Evolutionary conservation across 2,329 filamentous ascomycete genomes (phyloP).

Genomic region (Pseudofabraea citricarpa): DNA sequence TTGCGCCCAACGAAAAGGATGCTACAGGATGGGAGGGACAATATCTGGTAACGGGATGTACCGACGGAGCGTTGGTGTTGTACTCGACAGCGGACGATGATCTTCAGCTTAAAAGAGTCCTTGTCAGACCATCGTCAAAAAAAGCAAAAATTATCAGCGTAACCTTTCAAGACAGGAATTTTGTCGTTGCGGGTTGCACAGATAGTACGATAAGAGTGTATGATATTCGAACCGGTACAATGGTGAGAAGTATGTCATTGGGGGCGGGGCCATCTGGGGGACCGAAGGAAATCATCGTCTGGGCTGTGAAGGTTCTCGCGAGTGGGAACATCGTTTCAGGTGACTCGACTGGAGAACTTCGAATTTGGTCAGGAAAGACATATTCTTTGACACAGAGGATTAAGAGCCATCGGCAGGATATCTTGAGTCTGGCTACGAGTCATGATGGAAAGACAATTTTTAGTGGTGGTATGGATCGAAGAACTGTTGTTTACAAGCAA

Average conservation of each 20-base stretch:
- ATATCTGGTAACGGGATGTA: constrained; percentile 82
- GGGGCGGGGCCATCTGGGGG: constrained; percentile 74
- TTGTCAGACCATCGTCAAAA: constrained; percentile 74
- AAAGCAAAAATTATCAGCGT: constrained; percentile 88
- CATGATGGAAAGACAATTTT: constrained; percentile 76
- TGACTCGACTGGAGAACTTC: constrained; percentile 89
- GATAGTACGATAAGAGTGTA: constrained; percentile 92
- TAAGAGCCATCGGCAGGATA: constrained; percentile 82
- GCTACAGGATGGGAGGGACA: constrained; percentile 29
- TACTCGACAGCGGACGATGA: constrained; percentile 83
- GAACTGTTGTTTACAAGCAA: constrained; percentile 77
- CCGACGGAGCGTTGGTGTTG: constrained; percentile 82
- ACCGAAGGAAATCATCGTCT: constrained; percentile 82
- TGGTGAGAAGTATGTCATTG: constrained; percentile 78
- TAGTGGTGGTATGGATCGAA: constrained; percentile 87
- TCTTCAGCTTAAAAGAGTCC: constrained; percentile 70
- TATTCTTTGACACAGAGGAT: constrained; percentile 85
- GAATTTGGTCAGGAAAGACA: constrained; percentile 90
- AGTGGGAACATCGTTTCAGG: constrained; percentile 90
- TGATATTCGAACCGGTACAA: constrained; percentile 73
- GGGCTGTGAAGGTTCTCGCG: constrained; percentile 84
- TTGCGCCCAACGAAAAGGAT: constrained; percentile 16
- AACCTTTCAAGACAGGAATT: constrained; percentile 78
- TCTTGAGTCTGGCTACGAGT: constrained; percentile 80
- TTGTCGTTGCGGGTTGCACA: constrained; percentile 87